phyloP scores from a whole-genome alignment of 108 stramenopile species.

The Nannochloropsis salina region DNA sequence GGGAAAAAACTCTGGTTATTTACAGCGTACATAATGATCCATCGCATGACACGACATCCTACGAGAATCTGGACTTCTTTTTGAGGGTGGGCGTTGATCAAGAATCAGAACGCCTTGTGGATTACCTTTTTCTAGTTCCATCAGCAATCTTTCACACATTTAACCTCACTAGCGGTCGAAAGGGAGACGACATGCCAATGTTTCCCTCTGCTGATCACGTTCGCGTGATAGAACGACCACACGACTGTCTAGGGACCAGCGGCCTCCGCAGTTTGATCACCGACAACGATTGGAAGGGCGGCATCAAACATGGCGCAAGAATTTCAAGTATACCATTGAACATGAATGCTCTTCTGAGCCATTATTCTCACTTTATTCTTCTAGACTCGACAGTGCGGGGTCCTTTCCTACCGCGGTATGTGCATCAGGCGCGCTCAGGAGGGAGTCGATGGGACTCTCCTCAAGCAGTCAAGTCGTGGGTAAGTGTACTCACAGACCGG shows the following conservation, averaged over 20 bases:
- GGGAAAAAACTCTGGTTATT: background rate
- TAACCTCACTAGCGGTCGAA: background rate
- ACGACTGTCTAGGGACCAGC: background rate
- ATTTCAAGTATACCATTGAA: background rate
- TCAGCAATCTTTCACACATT: background rate
- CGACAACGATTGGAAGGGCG: background rate
- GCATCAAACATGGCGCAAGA: background rate
- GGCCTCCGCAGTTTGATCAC: background rate
- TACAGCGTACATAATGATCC: background rate
- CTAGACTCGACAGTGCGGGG: background rate
- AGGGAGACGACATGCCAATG: background rate
- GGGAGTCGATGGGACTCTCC: background rate
- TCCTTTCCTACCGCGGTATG: background rate
- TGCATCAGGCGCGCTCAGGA: background rate
- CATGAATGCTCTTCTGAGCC: background rate
- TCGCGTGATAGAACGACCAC: background rate
- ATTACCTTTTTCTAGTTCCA: background rate
- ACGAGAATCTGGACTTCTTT: background rate
- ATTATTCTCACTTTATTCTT: background rate
- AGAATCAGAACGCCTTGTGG: background rate
- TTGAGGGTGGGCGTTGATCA: background rate
- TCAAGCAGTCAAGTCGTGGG: background rate
- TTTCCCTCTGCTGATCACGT: background rate
- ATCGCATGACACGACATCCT: background rate
- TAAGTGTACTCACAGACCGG: background rate